A percentile compares a stretch with the other conserved stretches of the same genome.
These are phyloP conservation scores for Fraxinus anomala DNA, from an alignment of 257 asterid species.

Conservation along the genomic window DNA sequence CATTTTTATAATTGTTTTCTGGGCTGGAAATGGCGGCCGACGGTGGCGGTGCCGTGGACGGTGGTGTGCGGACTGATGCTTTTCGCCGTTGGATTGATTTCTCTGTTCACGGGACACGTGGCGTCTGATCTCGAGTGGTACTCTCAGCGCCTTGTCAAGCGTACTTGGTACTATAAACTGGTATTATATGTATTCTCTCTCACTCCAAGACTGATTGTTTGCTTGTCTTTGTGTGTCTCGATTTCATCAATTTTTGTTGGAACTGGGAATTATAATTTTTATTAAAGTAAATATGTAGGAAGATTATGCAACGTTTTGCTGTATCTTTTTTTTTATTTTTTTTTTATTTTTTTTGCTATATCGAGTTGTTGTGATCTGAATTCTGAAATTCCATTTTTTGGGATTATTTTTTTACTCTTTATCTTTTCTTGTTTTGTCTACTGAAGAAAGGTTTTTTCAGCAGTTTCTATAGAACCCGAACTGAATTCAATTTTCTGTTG, in stretches of 20 bases:
- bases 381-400: not conserved
- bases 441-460: not conserved
- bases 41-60: slow-evolving; percentile 77
- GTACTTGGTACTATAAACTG: slow-evolving; percentile 56
- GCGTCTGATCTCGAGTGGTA: slow-evolving; percentile 95
- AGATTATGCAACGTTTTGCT: slow-evolving; percentile 3
- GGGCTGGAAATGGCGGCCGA: slow-evolving; percentile 32
- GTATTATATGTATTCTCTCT: slow-evolving; percentile 31
- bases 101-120: slow-evolving; percentile 94
- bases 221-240: slow-evolving; percentile 14
- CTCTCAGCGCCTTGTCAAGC: slow-evolving; percentile 71
- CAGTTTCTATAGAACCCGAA: not conserved
- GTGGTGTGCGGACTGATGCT: slow-evolving; percentile 76
- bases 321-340: not conserved
- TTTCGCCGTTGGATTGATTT: slow-evolving; percentile 80
- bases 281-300: not conserved
- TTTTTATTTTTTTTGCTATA: not conserved
- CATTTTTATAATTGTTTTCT: slow-evolving; percentile 29
- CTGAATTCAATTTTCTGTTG: not conserved
- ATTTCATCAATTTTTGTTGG: slow-evolving; percentile 5
- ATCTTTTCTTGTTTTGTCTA: not conserved
- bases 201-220: slow-evolving; percentile 14
- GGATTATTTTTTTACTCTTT: slow-evolving; percentile 1
- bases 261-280: not conserved
- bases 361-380: not conserved